A percentile compares a stretch with the other conserved stretches of the same genome.
phyloP scores from a whole-genome alignment of 768 basidiomycete species.

The Lactarius hatsudake region DNA sequence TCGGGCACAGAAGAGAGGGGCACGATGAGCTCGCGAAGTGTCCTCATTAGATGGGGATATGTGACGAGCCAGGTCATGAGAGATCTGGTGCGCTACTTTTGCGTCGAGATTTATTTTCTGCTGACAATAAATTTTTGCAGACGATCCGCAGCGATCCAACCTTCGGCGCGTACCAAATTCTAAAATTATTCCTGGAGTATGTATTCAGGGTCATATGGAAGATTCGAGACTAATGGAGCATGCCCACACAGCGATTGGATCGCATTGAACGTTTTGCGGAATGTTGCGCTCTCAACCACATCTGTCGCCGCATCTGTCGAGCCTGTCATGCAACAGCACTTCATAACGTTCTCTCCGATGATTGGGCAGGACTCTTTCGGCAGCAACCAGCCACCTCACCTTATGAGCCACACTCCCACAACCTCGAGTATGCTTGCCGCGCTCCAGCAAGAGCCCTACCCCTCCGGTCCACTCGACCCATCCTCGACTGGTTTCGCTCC shows the following conservation, averaged over 20 bases:
- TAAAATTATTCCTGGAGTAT: slow-evolving; percentile 88
- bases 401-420: slow-evolving; percentile 80
- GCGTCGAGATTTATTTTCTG: slow-evolving; percentile 7
- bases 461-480: slow-evolving; percentile 62
- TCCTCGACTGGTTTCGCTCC: slow-evolving; percentile 58
- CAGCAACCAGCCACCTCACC: slow-evolving; percentile 47
- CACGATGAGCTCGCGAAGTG: slow-evolving; percentile 82
- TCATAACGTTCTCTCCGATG: slow-evolving; percentile 86
- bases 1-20: slow-evolving; percentile 67
- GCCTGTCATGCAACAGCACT: slow-evolving; percentile 88
- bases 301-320: slow-evolving; percentile 91
- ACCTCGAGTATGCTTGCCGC: slow-evolving; percentile 91
- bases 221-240: slow-evolving; percentile 26
- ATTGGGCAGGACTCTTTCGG: slow-evolving; percentile 76
- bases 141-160: slow-evolving; percentile 91
- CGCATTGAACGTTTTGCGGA: slow-evolving; percentile 82
- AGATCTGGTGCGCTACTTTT: slow-evolving; percentile 60
- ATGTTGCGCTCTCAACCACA: slow-evolving; percentile 84
- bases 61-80: slow-evolving; percentile 93
- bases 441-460: slow-evolving; percentile 73
- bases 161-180: slow-evolving; percentile 88
- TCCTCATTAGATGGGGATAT: slow-evolving; percentile 89
- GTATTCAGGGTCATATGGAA: slow-evolving; percentile 34
- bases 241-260: slow-evolving; percentile 75
- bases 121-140: slow-evolving; percentile 38